phyloP scores from a whole-genome alignment of 1,139 yeast species.

The Yamadazyma sp. region DNA sequence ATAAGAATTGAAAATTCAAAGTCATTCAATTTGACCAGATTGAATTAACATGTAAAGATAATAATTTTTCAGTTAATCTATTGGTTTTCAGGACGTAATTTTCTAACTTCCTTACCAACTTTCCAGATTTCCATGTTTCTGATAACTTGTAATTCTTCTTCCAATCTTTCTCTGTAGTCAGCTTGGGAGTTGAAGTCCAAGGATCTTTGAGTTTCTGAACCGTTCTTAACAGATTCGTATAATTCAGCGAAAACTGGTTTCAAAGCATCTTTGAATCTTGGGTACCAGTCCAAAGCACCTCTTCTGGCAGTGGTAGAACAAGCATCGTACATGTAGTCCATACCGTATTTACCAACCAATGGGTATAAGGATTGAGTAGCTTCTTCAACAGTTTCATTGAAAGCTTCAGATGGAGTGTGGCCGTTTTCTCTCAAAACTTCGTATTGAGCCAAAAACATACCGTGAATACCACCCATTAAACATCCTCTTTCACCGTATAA shows the following conservation, averaged over 20 bases:
- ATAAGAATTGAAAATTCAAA: constrained; percentile 25
- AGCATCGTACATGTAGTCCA: constrained; percentile 99
- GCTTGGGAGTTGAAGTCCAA: constrained; percentile 96
- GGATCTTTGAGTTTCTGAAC: constrained; percentile 96
- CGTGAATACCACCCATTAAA: constrained; percentile 99
- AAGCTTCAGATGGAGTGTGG: constrained; percentile 99
- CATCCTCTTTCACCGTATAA: constrained; percentile 99
- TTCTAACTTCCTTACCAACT: constrained; percentile 99
- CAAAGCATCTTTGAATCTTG: constrained; percentile 96
- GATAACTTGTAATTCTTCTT: constrained; percentile 87
- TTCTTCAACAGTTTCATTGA: constrained; percentile 99
- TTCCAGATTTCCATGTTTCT: constrained; percentile 99
- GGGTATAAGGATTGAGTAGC: constrained; percentile 99
- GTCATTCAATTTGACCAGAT: constrained; percentile 18
- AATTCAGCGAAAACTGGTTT: constrained; percentile 97
- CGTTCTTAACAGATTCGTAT: constrained; percentile 93
- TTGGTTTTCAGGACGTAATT: constrained; percentile 98
- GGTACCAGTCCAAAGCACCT: constrained; percentile 99
- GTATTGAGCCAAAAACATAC: constrained; percentile 99
- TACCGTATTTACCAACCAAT: constrained; percentile 97
- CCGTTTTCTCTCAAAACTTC: constrained; percentile 99
- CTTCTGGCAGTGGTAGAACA: constrained; percentile 99
- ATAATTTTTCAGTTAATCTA: constrained; percentile 27
- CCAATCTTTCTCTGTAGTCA: constrained; percentile 96
- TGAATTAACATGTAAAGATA: constrained; percentile 9